Evolutionary conservation across 2,329 filamentous ascomycete species (phyloP).

Genomic region (Stagonosporopsis tanaceti): DNA sequence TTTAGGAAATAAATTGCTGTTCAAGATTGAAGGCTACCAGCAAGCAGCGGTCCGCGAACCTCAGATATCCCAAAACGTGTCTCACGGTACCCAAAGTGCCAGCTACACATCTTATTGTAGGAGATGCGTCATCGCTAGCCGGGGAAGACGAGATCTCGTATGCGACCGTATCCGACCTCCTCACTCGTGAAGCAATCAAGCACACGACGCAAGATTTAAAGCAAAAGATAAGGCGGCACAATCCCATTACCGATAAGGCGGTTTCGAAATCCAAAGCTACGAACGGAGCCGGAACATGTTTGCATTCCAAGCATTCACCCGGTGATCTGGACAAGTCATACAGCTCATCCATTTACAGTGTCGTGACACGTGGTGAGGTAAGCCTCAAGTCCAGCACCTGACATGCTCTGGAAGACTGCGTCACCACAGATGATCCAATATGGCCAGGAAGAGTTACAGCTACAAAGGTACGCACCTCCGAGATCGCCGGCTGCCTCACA

Average conservation of each 20-base stretch:
- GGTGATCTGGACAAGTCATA: constrained; percentile 40
- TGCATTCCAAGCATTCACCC: constrained; percentile 40
- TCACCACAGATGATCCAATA: constrained; percentile 5
- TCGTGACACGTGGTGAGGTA: constrained; percentile 47
- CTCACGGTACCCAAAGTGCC: not conserved
- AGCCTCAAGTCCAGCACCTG: constrained; percentile 29
- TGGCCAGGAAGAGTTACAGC: not conserved
- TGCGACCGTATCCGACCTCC: not conserved
- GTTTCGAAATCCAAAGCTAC: constrained; percentile 21
- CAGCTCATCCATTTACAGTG: constrained; percentile 29
- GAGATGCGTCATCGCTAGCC: not conserved
- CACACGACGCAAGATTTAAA: not conserved
- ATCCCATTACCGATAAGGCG: constrained; percentile 14
- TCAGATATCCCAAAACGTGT: not conserved
- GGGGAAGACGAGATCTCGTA: not conserved
- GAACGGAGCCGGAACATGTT: constrained; percentile 37
- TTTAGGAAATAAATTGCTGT: not conserved
- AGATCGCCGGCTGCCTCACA: not conserved
- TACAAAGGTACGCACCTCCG: not conserved
- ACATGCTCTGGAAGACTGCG: constrained; percentile 11
- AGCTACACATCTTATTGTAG: not conserved
- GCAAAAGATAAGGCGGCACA: constrained; percentile 4
- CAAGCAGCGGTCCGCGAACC: not conserved
- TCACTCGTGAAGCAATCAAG: not conserved
- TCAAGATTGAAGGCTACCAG: not conserved